Conservation (phyloP, 495 filamentous ascomycete species). For the Wilcoxina mikolae region DNA sequence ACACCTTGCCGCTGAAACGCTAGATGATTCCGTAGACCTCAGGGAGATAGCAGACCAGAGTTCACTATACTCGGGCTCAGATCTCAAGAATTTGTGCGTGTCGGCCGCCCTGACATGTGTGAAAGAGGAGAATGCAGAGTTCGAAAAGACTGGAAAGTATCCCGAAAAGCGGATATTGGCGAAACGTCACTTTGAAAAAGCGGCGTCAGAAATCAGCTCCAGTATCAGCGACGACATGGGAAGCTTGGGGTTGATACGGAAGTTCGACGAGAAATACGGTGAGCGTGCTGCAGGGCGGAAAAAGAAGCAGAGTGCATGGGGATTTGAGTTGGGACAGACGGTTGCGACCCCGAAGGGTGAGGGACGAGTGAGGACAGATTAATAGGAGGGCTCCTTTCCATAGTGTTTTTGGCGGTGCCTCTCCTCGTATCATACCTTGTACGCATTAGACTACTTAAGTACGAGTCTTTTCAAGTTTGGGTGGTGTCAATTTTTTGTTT, state of each 20-base stretch:
- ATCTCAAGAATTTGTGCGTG: slow-evolving; percentile 86
- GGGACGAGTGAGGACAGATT: slow-evolving; percentile 22
- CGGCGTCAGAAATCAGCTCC: slow-evolving; percentile 75
- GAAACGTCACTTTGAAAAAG: slow-evolving; percentile 62
- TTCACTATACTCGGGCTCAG: slow-evolving; percentile 88
- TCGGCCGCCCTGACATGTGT: slow-evolving; percentile 82
- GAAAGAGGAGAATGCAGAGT: slow-evolving; percentile 57
- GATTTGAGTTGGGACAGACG: slow-evolving; percentile 43
- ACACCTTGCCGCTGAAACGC: slow-evolving; percentile 61
- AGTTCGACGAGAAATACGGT: slow-evolving; percentile 94
- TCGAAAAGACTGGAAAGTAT: slow-evolving; percentile 41
- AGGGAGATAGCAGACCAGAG: slow-evolving; percentile 57
- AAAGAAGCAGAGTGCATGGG: slow-evolving; percentile 48
- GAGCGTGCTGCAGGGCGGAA: slow-evolving; percentile 61
- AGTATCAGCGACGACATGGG: slow-evolving; percentile 94
- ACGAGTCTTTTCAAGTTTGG: too few species aligned
- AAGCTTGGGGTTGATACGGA: slow-evolving; percentile 65
- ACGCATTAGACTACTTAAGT: too few species aligned
- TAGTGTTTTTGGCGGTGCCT: too few species aligned
- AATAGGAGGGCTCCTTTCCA: background rate
- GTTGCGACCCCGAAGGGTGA: slow-evolving; percentile 20
- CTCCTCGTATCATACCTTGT: too few species aligned
- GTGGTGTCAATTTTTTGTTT: too few species aligned
- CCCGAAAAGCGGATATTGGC: slow-evolving; percentile 52
- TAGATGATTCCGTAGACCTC: slow-evolving; percentile 57